Conservation (phyloP, 257 asterid genomes). For the Apocynum venetum region DNA sequence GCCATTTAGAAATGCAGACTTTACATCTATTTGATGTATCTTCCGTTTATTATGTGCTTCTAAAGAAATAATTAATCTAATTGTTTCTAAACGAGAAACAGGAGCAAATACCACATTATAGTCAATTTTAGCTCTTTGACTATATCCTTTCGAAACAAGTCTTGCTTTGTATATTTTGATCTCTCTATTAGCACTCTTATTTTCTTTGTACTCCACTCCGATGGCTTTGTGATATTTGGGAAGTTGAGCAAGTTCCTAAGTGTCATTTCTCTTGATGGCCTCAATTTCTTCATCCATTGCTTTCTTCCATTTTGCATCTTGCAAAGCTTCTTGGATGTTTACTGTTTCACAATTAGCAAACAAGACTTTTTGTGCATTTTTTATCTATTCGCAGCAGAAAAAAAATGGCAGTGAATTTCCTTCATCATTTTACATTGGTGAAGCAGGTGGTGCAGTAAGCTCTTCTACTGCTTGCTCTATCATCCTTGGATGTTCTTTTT, state of each 20-base stretch:
- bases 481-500: no score
- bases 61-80: not conserved
- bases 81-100: not conserved
- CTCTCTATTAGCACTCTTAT: not conserved
- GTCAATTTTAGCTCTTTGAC: not conserved
- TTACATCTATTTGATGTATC: not conserved
- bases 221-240: not conserved
- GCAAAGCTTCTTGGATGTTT: not conserved
- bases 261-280: not conserved
- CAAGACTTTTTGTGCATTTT: not conserved
- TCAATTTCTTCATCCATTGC: slow-evolving; percentile 4
- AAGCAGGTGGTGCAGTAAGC: no score
- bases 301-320: not conserved
- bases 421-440: no score
- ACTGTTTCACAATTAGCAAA: not conserved
- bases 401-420: no score
- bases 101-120: slow-evolving; percentile 3
- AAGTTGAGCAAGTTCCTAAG: not conserved
- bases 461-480: no score
- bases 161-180: not conserved
- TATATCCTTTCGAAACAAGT: not conserved
- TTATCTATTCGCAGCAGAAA: no score
- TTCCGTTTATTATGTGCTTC: not conserved
- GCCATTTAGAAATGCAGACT: not conserved
- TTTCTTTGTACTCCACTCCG: not conserved